Evolutionary conservation across 768 basidiomycete species (phyloP).

Genomic region (Cantharellus cinnabarinus): DNA sequence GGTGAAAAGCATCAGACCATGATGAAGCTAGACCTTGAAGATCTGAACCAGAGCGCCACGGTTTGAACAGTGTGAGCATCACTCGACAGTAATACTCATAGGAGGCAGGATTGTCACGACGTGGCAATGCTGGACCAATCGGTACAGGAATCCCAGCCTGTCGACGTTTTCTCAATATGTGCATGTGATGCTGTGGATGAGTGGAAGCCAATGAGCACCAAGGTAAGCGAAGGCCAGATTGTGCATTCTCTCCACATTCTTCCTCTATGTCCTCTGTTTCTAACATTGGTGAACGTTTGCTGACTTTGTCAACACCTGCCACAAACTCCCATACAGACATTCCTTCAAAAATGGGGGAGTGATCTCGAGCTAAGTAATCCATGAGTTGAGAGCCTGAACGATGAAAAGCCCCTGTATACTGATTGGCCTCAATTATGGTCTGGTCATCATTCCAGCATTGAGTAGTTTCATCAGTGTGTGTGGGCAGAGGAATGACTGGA

Average conservation of each 20-base stretch:
- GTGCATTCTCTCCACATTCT: constrained; percentile 7
- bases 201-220: background rate
- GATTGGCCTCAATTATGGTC: background rate
- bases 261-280: constrained; percentile 8
- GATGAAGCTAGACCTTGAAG: constrained; percentile 9
- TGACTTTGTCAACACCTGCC: background rate
- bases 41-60: constrained; percentile 18
- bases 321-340: background rate
- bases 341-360: background rate
- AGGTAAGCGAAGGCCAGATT: constrained; percentile 6
- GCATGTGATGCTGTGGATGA: constrained; percentile 12
- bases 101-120: constrained; percentile 11
- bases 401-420: too few relatives aligned
- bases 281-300: background rate
- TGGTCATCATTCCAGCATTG: background rate
- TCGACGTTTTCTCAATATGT: constrained; percentile 8
- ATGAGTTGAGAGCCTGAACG: background rate
- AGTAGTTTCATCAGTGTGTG: background rate
- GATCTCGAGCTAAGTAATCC: constrained; percentile 12
- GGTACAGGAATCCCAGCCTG: constrained; percentile 15
- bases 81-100: constrained; percentile 15
- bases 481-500: background rate
- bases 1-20: constrained; percentile 18
- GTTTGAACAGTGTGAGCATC: constrained; percentile 27
- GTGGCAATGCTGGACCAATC: constrained; percentile 19